Conservation (phyloP, 176 grass and related monocot genomes). For the Oryza coarctata region DNA sequence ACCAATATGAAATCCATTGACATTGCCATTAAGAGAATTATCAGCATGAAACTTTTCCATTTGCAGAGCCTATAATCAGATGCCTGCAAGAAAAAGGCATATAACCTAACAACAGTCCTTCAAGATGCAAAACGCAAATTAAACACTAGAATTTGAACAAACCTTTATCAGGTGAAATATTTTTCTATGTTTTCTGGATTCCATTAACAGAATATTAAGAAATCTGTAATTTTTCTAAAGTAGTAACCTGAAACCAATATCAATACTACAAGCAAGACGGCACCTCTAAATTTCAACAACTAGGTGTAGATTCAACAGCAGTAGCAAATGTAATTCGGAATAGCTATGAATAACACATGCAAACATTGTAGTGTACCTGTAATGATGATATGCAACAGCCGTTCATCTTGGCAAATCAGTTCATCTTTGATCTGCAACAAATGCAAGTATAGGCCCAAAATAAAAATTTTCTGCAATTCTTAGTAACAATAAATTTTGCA, state of each 20-base stretch:
- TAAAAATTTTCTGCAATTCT: not conserved
- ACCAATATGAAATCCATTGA: slow-evolving; percentile 6
- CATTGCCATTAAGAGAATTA: not conserved
- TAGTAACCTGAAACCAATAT: slow-evolving; percentile 1
- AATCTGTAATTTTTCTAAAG: not conserved
- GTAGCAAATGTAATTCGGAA: not conserved
- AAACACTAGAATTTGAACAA: not conserved
- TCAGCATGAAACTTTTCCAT: not conserved
- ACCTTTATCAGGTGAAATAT: not conserved
- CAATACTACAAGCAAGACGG: slow-evolving; percentile 8
- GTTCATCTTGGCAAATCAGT: not conserved
- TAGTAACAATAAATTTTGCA: not conserved
- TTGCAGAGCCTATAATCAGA: not conserved
- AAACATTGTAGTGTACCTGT: not conserved
- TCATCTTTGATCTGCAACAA: not conserved
- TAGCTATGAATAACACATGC: not conserved
- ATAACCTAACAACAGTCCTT: not conserved
- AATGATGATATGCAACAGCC: not conserved
- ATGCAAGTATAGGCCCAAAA: not conserved
- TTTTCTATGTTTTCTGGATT: not conserved
- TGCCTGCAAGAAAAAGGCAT: slow-evolving; percentile 1
- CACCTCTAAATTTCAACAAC: slow-evolving; percentile 16
- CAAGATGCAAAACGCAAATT: not conserved
- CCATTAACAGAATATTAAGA: not conserved
- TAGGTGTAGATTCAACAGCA: not conserved